Percentiles rank a stretch among this genome's conserved stretches.
phyloP scores from a whole-genome alignment of 2,329 filamentous ascomycete genomes.

The Fusarium xylarioides region DNA sequence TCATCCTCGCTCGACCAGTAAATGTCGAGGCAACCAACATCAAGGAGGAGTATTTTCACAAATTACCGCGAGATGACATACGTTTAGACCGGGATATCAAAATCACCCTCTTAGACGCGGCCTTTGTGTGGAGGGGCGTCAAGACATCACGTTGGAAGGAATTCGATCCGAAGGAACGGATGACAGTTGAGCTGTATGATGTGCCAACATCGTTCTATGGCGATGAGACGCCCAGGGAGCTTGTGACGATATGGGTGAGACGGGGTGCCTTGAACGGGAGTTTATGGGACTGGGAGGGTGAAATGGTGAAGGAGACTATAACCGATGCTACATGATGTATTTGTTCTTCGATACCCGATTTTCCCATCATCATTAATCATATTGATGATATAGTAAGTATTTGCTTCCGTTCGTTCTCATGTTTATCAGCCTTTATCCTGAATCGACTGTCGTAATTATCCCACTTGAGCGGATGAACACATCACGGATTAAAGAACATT shows the following conservation, averaged over 20 bases:
- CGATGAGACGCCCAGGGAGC: constrained; percentile 48
- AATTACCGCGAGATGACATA: constrained; percentile 41
- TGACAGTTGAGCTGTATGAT: constrained; percentile 52
- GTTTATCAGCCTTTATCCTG: background rate
- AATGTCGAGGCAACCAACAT: constrained; percentile 46
- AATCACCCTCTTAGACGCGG: constrained; percentile 47
- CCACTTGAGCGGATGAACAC: background rate
- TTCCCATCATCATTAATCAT: background rate
- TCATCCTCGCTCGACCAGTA: constrained; percentile 54
- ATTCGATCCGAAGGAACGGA: constrained; percentile 48
- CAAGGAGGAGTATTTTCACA: constrained; percentile 54
- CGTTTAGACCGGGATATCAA: constrained; percentile 42
- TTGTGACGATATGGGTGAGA: constrained; percentile 54
- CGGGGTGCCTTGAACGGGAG: constrained; percentile 52
- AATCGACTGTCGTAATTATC: no score
- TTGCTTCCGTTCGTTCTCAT: background rate
- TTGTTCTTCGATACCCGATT: background rate
- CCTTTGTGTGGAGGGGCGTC: constrained; percentile 36
- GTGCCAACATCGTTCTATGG: constrained; percentile 53
- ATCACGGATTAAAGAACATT: background rate
- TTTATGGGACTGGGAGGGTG: constrained; percentile 49
- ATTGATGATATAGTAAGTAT: background rate
- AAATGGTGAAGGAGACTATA: constrained; percentile 16
- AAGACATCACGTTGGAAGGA: constrained; percentile 45
- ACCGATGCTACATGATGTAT: background rate